A percentile compares a stretch with the other conserved stretches of the same genome.
These are phyloP conservation scores for Mycena rosella DNA, from an alignment of 768 basidiomycete genomes.

Conservation along the genomic window DNA sequence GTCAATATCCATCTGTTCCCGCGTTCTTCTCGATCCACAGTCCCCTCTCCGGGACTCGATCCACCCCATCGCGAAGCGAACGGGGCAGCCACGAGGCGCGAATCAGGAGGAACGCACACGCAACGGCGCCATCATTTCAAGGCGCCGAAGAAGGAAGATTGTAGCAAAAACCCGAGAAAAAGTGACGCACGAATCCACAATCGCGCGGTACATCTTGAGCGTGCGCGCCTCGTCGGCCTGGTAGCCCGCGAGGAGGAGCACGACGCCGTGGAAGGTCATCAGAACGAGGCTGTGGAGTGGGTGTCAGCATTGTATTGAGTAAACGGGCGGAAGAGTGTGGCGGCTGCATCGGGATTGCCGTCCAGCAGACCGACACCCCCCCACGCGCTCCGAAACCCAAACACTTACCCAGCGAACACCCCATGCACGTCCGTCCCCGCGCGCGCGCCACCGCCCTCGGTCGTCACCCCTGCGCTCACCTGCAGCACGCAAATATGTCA, in stretches of 20 bases:
- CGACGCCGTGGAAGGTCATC: constrained; percentile 84
- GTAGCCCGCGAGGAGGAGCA: constrained; percentile 78
- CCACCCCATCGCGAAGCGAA: not conserved
- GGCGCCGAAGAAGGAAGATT: no score
- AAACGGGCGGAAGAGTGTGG: no score
- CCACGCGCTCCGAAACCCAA: not conserved
- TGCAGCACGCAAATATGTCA: not conserved
- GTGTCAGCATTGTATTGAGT: not conserved
- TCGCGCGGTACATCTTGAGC: constrained; percentile 69
- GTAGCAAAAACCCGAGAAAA: no score
- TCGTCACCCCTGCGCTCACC: constrained; percentile 31
- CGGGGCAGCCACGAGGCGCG: not conserved
- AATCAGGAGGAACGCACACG: constrained; percentile 53
- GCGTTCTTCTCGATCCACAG: no score
- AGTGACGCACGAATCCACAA: constrained; percentile 58
- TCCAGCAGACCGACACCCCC: no score
- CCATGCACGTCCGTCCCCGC: constrained; percentile 74
- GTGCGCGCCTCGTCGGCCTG: constrained; percentile 80
- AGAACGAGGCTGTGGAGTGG: constrained; percentile 66
- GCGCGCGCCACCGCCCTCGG: not conserved
- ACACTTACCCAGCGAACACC: constrained; percentile 78
- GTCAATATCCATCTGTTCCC: not conserved
- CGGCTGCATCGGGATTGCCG: no score
- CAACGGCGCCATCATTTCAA: no score
- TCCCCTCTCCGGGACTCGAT: not conserved